Percentiles rank a stretch among this genome's conserved stretches.
phyloP scores from a whole-genome alignment of 2,329 filamentous ascomycete species.

The Fusarium praegraminearum region DNA sequence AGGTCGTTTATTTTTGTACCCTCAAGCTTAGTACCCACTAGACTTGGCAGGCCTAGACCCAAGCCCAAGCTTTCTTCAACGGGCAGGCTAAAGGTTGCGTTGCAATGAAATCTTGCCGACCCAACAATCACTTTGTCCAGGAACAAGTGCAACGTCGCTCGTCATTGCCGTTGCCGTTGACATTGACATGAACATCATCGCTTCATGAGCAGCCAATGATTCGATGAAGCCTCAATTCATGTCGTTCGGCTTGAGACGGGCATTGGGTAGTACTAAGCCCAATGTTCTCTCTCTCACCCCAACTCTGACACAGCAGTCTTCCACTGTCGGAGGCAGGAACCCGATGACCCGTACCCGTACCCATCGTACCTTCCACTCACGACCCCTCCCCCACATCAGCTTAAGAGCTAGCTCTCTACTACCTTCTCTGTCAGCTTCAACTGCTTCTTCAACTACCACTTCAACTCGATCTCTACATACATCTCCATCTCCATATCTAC shows the following conservation, averaged over 20 bases:
- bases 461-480: neutral
- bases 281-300: neutral
- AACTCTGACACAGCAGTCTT: neutral
- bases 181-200: constrained; percentile 13
- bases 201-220: neutral
- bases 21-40: no score
- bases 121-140: constrained; percentile 8
- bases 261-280: neutral
- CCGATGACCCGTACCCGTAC: constrained; percentile 33
- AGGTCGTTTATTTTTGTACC: no score
- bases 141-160: constrained; percentile 14
- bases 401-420: constrained; percentile 29
- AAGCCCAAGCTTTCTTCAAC: constrained; percentile 1
- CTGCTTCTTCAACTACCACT: constrained; percentile 6
- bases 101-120: constrained; percentile 3
- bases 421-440: constrained; percentile 25
- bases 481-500: constrained; percentile 9
- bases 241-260: constrained; percentile 17
- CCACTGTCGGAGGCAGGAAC: constrained; percentile 22
- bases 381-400: constrained; percentile 47
- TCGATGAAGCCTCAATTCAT: constrained; percentile 19
- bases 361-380: constrained; percentile 36
- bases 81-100: neutral
- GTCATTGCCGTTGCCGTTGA: constrained; percentile 1
- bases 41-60: neutral